Evolutionary conservation across 1,284 basidiomycete genomes (phyloP), one percentile per base, ranked within the genome.

Genomic region (Ustilago bromivora): DNA sequence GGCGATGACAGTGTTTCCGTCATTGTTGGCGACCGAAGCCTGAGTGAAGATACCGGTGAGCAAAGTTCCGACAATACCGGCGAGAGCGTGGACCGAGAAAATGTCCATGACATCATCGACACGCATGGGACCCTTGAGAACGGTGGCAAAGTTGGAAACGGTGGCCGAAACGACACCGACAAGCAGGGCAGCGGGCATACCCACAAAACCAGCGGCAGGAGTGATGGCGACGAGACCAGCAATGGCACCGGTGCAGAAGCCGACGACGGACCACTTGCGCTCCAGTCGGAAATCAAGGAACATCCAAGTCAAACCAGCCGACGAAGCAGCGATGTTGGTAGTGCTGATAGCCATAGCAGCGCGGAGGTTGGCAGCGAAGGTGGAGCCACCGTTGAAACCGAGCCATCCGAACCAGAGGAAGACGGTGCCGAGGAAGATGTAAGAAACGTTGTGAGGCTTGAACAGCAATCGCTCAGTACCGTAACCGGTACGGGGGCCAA

Each of bases 321-420:
- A 90, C 2, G 91, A 90, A 23, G 92, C 92, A 36, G 82, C 81
- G 4, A 84, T 87, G 88, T 96, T 96, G 62, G 94, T 94, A 84
- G 94, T 94, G 90, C 94, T 94, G 62, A 94, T 90, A 9, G 94
- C 92, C 87, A 94, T 90, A 62, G 94, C 90, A 0, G 94, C 94
- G 62, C 94, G 92, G 47, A 97, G 88, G 86, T 96, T 96, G 23
- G 95, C 95, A 62, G 93, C 94, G 82, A 95, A 95, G 10, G 94
- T 93, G 59, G 92, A 94, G 15, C 90, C 90, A 49, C 94, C 94
- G 88, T 96, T 96, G 89, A 93, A 94, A 13, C 92, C 95, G 84
- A 96, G 95, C 96, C 96, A 98, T 65, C 95, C 95, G 84, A 96
- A 93, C 94, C 94, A 97, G 66, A 97, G 91, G 78, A 97, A 90